Base-by-base conservation (phyloP, 495 filamentous ascomycete species). In the Staphylotrichum longicolle region DNA sequence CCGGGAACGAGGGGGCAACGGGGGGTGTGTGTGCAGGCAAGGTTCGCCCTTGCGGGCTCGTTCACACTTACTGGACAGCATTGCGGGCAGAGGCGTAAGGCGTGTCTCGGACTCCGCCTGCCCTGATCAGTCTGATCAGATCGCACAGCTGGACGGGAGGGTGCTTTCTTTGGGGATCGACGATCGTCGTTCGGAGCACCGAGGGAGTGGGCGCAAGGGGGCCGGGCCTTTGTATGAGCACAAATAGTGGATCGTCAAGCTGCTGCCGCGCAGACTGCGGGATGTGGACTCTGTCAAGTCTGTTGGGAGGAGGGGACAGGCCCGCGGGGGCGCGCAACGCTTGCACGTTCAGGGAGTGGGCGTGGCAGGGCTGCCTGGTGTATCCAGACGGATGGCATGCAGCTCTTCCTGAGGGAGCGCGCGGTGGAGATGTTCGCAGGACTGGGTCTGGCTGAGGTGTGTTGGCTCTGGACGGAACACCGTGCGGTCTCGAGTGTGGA, bases 51-150 rank as follows among this genome's bases (percentile, higher is more conserved):
- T 57, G 40, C 50, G 57, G 54, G 44, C 47, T 48, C 33, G 48
- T 37, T 46, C 58, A 33, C 54, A 70, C 68, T 70, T 72, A 72
- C 68, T 60, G 34, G 68, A 62, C 56, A 63, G 39, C 64, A 67
- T 69, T 63, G 20, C 41, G 52, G 57, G 54, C 49, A 60, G 52
- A 50, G 35, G 27, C 5, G 10, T 10, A 39, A 27, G 20, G 52
- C 15, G 33, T 62, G 54, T 59, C 60, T 61, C 58, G 35, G 63
- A 55, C 58, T 57, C 20, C 12, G 35, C 52, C 41, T 20, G 34
- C 12, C 53, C 46, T 14, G 44, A 27, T 33, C 8, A 6, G n/a
- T 30, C 37, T n/a, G 42, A 34, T 35, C 41, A 5, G 50, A 32
- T 12, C 7, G 33, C 11, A n/a, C 20, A 20, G 40, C 27, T 27